A percentile compares a stretch with the other conserved stretches of the same genome.
Evolutionary conservation across 225 moss, liverwort and hornwort species (phyloP).

Genomic region (Polytrichum commune): DNA sequence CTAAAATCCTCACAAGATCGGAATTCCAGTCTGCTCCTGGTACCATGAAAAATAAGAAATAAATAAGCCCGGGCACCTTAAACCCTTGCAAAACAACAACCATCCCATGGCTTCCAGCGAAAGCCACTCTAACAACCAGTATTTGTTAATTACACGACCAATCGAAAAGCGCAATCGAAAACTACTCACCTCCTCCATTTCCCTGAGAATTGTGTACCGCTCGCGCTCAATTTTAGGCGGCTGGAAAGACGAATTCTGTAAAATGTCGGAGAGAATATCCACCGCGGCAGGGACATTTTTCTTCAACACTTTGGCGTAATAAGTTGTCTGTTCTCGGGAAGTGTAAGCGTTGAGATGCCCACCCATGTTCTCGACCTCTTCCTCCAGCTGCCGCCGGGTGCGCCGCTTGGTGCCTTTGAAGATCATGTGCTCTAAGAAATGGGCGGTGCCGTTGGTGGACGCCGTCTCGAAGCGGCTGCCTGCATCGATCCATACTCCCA

Average conservation of each 20-base stretch:
- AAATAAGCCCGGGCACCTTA: neutral
- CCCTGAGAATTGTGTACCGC: slow-evolving; percentile 60
- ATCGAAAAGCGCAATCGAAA: neutral
- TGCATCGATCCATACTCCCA: slow-evolving; percentile 79
- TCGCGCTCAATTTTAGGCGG: slow-evolving; percentile 58
- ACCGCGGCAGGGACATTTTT: slow-evolving; percentile 59
- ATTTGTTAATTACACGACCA: neutral
- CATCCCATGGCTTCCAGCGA: neutral
- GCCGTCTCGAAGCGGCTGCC: slow-evolving; percentile 72
- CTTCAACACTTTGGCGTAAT: slow-evolving; percentile 53
- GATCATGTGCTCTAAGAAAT: slow-evolving; percentile 83
- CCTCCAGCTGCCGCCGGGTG: slow-evolving; percentile 51
- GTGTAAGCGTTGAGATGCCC: slow-evolving; percentile 78
- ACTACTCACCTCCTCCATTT: slow-evolving; percentile 60
- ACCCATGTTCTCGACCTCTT: slow-evolving; percentile 78
- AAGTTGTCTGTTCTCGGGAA: slow-evolving; percentile 71
- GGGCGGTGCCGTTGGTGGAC: slow-evolving; percentile 64
- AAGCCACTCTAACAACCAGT: neutral
- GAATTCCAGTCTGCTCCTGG: no score
- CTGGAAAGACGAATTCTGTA: slow-evolving; percentile 67
- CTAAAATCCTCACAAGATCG: no score
- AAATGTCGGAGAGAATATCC: slow-evolving; percentile 68
- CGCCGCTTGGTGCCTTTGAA: slow-evolving; percentile 74
- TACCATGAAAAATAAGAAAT: neutral
- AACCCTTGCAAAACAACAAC: neutral